Percentiles rank a stretch among this genome's conserved stretches.
Conservation (phyloP, 495 filamentous ascomycete species). For the Podospora pseudopauciseta region DNA sequence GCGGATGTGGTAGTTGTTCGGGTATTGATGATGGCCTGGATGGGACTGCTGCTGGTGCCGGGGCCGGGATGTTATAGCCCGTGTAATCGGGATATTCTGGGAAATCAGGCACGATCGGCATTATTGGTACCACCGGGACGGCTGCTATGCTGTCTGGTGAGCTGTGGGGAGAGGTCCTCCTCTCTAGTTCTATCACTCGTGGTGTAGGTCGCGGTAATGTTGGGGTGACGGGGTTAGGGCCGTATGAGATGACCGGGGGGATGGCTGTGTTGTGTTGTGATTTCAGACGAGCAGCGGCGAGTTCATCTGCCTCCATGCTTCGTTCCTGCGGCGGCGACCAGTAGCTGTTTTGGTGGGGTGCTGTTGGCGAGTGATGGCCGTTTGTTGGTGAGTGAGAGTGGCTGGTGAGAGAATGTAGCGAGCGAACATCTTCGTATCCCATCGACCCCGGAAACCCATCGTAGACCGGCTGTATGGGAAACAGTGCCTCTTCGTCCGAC, state of each 20-base stretch:
- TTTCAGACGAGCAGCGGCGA: conserved; percentile 31
- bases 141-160: conserved; percentile 23
- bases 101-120: conserved; percentile 19
- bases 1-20: background rate
- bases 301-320: conserved; percentile 31
- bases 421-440: conserved; percentile 35
- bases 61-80: conserved; percentile 21
- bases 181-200: conserved; percentile 18
- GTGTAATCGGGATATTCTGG: conserved; percentile 22
- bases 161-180: conserved; percentile 12
- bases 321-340: conserved; percentile 13
- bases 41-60: background rate
- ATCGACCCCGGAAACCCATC: conserved; percentile 35
- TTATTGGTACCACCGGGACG: conserved; percentile 21
- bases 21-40: conserved; percentile 8
- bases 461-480: conserved; percentile 31
- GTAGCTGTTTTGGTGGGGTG: conserved; percentile 17
- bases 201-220: conserved; percentile 27
- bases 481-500: conserved; percentile 27
- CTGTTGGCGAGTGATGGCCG: conserved; percentile 23
- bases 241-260: conserved; percentile 29
- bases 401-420: conserved; percentile 19
- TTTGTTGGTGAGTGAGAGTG: conserved; percentile 25
- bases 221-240: conserved; percentile 36
- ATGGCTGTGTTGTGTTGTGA: conserved; percentile 21